A percentile compares a stretch with the other conserved stretches of the same genome.
Conservation (phyloP, 768 basidiomycete genomes). For the Strobilomyces dryophilus region DNA sequence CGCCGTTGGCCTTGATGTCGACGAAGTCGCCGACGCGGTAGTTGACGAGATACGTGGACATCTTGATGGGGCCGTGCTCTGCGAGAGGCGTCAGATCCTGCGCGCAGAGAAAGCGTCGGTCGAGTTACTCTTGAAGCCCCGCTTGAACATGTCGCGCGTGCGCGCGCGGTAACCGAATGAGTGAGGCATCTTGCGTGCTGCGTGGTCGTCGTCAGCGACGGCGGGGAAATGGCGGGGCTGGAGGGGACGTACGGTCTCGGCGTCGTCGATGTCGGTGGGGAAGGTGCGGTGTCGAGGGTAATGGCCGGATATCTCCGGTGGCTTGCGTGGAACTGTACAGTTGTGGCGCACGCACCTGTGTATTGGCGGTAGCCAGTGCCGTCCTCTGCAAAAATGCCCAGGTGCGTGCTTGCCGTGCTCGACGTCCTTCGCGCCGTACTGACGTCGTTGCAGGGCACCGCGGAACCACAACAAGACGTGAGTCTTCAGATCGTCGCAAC, state of each 20-base stretch:
- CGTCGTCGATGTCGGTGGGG: constrained; percentile 49
- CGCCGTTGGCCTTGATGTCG: constrained; percentile 99
- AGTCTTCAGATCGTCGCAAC: constrained; percentile 78
- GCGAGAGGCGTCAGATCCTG: constrained; percentile 6
- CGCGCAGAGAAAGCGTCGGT: constrained; percentile 5
- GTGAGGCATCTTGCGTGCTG: constrained; percentile 93
- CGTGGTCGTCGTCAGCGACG: constrained; percentile 4
- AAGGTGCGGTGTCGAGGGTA: constrained; percentile 28
- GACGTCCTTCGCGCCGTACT: constrained; percentile 11
- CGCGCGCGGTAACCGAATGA: constrained; percentile 99
- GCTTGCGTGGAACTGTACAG: constrained; percentile 63
- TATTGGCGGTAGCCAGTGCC: constrained; percentile 23
- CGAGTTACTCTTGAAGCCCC: constrained; percentile 90
- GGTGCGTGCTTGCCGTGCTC: constrained; percentile 46
- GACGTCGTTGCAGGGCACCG: constrained; percentile 63
- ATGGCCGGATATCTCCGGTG: constrained; percentile 57
- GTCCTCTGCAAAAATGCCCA: constrained; percentile 78
- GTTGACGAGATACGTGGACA: constrained; percentile 91
- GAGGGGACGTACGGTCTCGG: constrained; percentile 40
- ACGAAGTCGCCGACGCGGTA: constrained; percentile 98
- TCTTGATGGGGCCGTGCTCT: constrained; percentile 87
- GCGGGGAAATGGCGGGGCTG: constrained; percentile 8
- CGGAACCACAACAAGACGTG: constrained; percentile 94
- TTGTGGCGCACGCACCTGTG: constrained; percentile 40
- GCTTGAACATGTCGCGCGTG: constrained; percentile 99